phyloP scores from a whole-genome alignment of 441 rosid genomes.

The Erodium texanum region DNA sequence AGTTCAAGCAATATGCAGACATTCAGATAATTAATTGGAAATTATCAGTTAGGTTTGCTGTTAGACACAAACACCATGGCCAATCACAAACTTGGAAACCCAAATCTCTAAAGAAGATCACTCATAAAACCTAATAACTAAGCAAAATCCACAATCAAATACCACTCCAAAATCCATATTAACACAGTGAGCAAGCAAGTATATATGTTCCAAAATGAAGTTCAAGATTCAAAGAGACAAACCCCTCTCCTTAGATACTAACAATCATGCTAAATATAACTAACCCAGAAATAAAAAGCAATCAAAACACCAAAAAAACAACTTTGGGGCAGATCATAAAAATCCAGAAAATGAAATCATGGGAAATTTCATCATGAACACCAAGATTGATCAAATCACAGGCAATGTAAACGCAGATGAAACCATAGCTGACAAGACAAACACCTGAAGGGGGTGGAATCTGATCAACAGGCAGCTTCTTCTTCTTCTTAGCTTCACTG shows the following conservation, averaged over 20 bases:
- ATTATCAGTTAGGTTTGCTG: neutral
- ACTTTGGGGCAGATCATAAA: slow-evolving; percentile 3
- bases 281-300: slow-evolving; percentile 3
- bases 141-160: neutral
- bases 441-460: slow-evolving; percentile 43
- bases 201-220: neutral
- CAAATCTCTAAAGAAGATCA: neutral
- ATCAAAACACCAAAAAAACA: neutral
- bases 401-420: neutral
- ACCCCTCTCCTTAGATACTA: neutral
- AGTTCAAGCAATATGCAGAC: neutral
- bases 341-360: slow-evolving; percentile 7
- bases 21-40: neutral
- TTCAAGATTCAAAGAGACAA: neutral
- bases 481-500: slow-evolving; percentile 29
- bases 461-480: slow-evolving; percentile 26
- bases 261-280: neutral
- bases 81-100: neutral
- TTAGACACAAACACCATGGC: neutral
- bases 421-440: no score
- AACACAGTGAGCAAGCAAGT: neutral
- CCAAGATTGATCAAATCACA: neutral
- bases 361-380: neutral
- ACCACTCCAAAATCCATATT: neutral
- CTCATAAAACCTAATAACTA: neutral